Conservation (phyloP, 176 grass and related monocot species). For the Phyllostachys edulis region DNA sequence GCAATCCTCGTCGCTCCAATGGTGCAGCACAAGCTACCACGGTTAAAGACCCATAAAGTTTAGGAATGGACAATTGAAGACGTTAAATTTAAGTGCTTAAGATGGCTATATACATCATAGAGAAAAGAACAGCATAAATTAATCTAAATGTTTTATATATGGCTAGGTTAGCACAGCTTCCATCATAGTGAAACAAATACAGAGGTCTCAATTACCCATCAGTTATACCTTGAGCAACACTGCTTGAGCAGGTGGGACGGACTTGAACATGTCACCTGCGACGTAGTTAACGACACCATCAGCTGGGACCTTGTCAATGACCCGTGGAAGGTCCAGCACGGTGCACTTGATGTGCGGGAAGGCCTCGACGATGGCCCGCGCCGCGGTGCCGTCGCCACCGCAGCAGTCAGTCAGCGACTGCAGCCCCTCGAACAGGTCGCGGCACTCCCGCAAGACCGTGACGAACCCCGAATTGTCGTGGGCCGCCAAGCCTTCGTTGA, state of each 20-base stretch:
- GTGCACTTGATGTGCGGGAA: constrained; percentile 32
- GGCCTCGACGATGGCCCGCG: neutral
- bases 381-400: constrained; percentile 21
- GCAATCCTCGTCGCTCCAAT: constrained; percentile 33
- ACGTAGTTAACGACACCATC: constrained; percentile 7
- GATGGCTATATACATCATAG: too few species aligned
- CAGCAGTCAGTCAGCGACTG: constrained; percentile 32
- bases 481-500: neutral
- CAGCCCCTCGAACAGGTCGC: constrained; percentile 15
- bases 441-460: neutral
- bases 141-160: too few species aligned
- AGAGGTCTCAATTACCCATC: too few species aligned
- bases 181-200: too few species aligned
- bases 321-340: constrained; percentile 39
- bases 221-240: constrained; percentile 28
- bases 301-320: neutral
- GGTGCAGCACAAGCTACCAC: neutral
- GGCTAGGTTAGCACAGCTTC: too few species aligned
- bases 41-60: too few species aligned
- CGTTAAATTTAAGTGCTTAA: too few species aligned
- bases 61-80: too few species aligned
- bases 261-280: constrained; percentile 29
- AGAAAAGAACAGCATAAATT: too few species aligned
- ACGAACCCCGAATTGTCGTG: neutral
- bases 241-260: constrained; percentile 24